A percentile compares a stretch with the other conserved stretches of the same genome.
phyloP scores from a whole-genome alignment of 139 green algal genomes.

The Desmodesmus armatus region DNA sequence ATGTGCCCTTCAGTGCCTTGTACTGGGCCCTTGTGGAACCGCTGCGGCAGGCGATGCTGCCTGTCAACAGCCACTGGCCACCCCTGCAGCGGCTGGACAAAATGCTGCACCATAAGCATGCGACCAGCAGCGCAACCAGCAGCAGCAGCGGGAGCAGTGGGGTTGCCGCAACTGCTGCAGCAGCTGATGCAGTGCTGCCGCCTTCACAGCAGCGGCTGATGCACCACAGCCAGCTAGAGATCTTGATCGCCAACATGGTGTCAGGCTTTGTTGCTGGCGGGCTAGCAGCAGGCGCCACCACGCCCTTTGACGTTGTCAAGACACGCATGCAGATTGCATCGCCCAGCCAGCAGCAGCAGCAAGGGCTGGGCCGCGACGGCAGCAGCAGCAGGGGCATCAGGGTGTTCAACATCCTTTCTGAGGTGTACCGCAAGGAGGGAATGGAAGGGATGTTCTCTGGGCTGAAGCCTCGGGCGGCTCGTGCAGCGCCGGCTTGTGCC shows the following conservation, averaged over 20 bases:
- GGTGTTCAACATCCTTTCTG: conserved; percentile 53
- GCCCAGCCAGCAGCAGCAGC: background rate
- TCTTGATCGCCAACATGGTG: conserved; percentile 73
- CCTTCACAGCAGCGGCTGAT: background rate
- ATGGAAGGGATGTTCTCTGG: conserved; percentile 82
- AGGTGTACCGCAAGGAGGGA: conserved; percentile 69
- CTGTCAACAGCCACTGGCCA: conserved; percentile 22
- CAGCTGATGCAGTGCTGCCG: conserved; percentile 19
- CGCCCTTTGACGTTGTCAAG: conserved; percentile 98
- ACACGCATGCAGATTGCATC: conserved; percentile 82
- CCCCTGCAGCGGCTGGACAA: background rate
- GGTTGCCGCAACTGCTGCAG: background rate
- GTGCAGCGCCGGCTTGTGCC: conserved; percentile 88
- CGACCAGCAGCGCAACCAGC: background rate
- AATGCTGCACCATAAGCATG: too few relatives aligned
- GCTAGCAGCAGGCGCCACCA: conserved; percentile 87
- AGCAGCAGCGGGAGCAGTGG: conserved; percentile 24
- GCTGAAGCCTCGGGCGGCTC: conserved; percentile 71
- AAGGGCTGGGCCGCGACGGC: background rate
- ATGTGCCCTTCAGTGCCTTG: conserved; percentile 95
- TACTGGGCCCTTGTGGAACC: conserved; percentile 94
- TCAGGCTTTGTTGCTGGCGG: conserved; percentile 71
- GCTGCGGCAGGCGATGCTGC: conserved; percentile 68
- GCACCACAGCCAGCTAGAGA: conserved; percentile 48
- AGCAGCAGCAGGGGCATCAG: background rate